Percentiles rank a stretch among this genome's conserved stretches.
Evolutionary conservation across 1,139 yeast genomes (phyloP).

Genomic region (Blastobotrys petasosporus): DNA sequence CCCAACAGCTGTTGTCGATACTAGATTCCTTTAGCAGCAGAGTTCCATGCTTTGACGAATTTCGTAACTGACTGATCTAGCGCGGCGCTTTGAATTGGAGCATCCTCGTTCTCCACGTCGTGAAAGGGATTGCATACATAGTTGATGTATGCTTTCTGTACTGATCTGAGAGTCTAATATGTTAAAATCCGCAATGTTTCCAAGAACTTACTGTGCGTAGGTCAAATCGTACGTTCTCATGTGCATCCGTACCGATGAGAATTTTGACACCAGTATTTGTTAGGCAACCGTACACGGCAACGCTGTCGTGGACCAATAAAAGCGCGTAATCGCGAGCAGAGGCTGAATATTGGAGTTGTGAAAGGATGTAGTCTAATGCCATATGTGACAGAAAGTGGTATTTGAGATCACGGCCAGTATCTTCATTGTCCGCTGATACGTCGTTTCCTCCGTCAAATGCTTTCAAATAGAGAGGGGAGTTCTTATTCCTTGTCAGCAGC

Average conservation of each 20-base stretch:
- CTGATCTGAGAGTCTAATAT: slow-evolving; percentile 28
- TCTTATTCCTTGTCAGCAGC: slow-evolving; percentile 18
- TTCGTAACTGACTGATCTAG: slow-evolving; percentile 27
- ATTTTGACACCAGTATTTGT: slow-evolving; percentile 38
- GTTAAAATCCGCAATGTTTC: not conserved
- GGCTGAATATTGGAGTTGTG: slow-evolving; percentile 26
- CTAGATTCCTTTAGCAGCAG: slow-evolving; percentile 13
- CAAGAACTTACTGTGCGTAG: slow-evolving; percentile 22
- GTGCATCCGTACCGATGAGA: slow-evolving; percentile 35
- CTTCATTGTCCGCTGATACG: slow-evolving; percentile 5
- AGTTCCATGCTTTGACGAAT: slow-evolving; percentile 24
- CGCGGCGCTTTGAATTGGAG: slow-evolving; percentile 25
- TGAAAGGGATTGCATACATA: slow-evolving; percentile 38
- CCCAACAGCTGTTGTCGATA: not conserved
- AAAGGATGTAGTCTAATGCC: slow-evolving; percentile 37
- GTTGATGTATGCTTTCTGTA: slow-evolving; percentile 34
- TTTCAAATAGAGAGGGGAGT: slow-evolving; percentile 28
- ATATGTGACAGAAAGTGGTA: slow-evolving; percentile 39
- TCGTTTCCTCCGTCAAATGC: slow-evolving; percentile 17
- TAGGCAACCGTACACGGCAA: slow-evolving; percentile 38
- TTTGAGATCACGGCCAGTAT: slow-evolving; percentile 21
- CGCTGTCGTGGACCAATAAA: slow-evolving; percentile 38
- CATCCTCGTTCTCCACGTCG: slow-evolving; percentile 22
- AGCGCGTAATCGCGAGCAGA: slow-evolving; percentile 31
- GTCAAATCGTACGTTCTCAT: slow-evolving; percentile 26